Percentiles rank a stretch among this genome's conserved stretches.
Conservation (phyloP, 768 basidiomycete species). For the Xerocomellus intermedius region DNA sequence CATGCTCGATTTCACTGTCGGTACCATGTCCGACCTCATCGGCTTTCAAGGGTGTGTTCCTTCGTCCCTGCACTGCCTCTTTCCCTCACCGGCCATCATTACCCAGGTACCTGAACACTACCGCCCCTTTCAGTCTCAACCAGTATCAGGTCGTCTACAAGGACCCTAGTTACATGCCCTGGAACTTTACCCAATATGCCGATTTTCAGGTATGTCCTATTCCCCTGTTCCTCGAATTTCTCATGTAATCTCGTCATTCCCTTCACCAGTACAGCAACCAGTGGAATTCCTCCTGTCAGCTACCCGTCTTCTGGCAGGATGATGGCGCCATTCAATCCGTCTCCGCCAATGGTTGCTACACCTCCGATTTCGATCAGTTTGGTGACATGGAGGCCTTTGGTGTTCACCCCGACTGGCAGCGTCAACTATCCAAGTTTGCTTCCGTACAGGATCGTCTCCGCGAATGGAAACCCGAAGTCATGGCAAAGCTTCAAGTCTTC, state of each 20-base stretch:
- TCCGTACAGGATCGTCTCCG: slow-evolving; percentile 95
- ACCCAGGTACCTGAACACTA: slow-evolving; percentile 64
- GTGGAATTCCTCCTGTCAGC: slow-evolving; percentile 69
- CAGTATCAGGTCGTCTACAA: slow-evolving; percentile 81
- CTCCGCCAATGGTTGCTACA: slow-evolving; percentile 67
- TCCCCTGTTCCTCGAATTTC: not conserved
- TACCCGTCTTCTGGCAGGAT: slow-evolving; percentile 81
- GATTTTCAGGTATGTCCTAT: slow-evolving; percentile 64
- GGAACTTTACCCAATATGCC: slow-evolving; percentile 82
- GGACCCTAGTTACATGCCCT: slow-evolving; percentile 69
- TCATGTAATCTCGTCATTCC: not conserved
- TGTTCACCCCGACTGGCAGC: slow-evolving; percentile 92
- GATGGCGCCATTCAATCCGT: slow-evolving; percentile 56
- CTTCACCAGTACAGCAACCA: slow-evolving; percentile 55
- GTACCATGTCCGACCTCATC: slow-evolving; percentile 86
- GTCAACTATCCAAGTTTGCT: slow-evolving; percentile 92
- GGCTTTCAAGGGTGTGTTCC: slow-evolving; percentile 73
- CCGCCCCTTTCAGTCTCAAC: slow-evolving; percentile 73
- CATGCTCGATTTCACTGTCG: slow-evolving; percentile 92
- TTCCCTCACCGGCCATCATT: slow-evolving; percentile 13
- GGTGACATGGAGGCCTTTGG: slow-evolving; percentile 98
- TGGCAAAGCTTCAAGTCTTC: slow-evolving; percentile 74
- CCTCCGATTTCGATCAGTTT: slow-evolving; percentile 90
- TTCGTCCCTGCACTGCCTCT: slow-evolving; percentile 1
- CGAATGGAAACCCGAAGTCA: slow-evolving; percentile 83